Evolutionary conservation across 139 green algal genomes (phyloP).

Genomic region (Zygnema cylindricum): DNA sequence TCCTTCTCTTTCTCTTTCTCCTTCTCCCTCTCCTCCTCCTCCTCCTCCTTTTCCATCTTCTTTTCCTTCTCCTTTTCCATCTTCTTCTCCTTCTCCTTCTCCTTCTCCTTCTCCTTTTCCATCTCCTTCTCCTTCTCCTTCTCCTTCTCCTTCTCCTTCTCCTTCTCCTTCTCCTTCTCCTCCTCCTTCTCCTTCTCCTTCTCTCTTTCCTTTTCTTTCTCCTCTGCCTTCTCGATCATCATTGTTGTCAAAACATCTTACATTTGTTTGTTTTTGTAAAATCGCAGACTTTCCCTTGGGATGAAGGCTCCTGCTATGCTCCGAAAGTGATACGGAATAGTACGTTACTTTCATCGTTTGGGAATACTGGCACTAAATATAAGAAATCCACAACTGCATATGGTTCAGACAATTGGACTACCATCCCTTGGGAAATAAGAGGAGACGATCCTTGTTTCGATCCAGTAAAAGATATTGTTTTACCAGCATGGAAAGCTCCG

Average conservation of each 20-base stretch:
- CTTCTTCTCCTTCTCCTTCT: too few species aligned
- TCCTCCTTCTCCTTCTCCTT: too few species aligned
- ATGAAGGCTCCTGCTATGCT: conserved; percentile 35
- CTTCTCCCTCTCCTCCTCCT: too few species aligned
- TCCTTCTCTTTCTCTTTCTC: too few species aligned
- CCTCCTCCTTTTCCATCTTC: too few species aligned
- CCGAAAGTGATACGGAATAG: neutral
- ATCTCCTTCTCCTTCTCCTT: too few species aligned
- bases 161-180: too few species aligned
- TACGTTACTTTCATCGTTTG: conserved; percentile 24
- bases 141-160: too few species aligned
- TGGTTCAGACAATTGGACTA: conserved; percentile 13
- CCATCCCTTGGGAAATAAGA: conserved; percentile 16
- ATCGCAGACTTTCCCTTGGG: conserved; percentile 34
- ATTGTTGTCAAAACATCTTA: neutral
- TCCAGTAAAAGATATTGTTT: conserved; percentile 33
- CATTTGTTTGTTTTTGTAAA: too few species aligned
- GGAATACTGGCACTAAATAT: conserved; percentile 22
- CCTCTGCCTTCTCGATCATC: neutral
- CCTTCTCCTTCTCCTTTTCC: too few species aligned
- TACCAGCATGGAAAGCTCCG: conserved; percentile 39
- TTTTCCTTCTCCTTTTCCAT: too few species aligned
- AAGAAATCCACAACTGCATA: conserved; percentile 51
- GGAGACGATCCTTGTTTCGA: conserved; percentile 30
- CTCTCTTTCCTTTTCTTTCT: neutral